Evolutionary conservation across 73 alveolate genomes (phyloP).

Genomic region (Halteria grandinella): DNA sequence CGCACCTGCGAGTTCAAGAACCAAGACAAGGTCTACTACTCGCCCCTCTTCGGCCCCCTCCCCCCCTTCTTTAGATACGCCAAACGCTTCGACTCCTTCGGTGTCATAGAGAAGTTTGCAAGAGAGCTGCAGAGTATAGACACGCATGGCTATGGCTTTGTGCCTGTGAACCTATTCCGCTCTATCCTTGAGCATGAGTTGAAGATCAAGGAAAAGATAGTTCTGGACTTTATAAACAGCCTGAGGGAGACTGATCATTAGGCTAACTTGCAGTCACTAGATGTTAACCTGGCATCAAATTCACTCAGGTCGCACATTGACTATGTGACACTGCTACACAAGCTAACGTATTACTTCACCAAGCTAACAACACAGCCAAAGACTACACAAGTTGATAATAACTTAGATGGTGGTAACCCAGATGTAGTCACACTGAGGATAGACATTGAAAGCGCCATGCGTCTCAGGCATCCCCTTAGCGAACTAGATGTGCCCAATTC

Average conservation of each 20-base stretch:
- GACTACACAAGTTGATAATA: too few relatives aligned
- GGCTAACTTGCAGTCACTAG: neutral
- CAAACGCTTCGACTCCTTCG: constrained; percentile 42
- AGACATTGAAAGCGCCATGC: constrained; percentile 50
- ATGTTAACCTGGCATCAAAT: constrained; percentile 29
- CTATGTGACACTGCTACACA: constrained; percentile 38
- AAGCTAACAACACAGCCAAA: too few relatives aligned
- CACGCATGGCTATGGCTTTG: constrained; percentile 39
- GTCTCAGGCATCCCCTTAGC: constrained; percentile 55
- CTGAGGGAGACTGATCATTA: constrained; percentile 18
- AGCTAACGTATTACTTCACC: constrained; percentile 31
- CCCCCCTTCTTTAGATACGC: constrained; percentile 62
- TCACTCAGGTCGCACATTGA: constrained; percentile 24
- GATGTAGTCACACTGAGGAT: constrained; percentile 38
- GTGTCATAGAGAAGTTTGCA: constrained; percentile 43
- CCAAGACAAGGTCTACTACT: constrained; percentile 56
- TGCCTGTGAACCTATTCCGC: constrained; percentile 44
- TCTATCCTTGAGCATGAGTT: constrained; percentile 58
- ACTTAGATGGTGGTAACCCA: too few relatives aligned
- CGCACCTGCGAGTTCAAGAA: constrained; percentile 33
- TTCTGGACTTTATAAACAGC: constrained; percentile 32
- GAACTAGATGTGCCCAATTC: constrained; percentile 58
- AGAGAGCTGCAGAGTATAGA: constrained; percentile 31
- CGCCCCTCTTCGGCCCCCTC: constrained; percentile 44
- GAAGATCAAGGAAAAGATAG: constrained; percentile 68